Base-by-base conservation (phyloP, 75 land plant genomes). In the Picea sitchensis region DNA sequence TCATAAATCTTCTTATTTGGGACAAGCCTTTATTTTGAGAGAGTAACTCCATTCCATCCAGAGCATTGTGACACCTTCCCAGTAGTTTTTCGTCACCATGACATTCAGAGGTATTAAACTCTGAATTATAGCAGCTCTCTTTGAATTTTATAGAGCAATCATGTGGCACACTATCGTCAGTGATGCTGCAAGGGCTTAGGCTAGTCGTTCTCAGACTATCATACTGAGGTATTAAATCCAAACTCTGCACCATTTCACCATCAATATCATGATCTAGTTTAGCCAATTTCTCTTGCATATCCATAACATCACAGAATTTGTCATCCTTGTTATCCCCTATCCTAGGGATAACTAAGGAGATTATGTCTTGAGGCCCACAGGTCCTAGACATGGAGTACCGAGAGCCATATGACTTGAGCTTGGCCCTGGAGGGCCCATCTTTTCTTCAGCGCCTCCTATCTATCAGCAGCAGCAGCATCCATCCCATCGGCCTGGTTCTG, bases 161-260 rank as follows among this genome's bases (percentile, higher is more conserved):
- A 36, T 69, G 73, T 69, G 6, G 73, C 20, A 18, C 18, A 69
- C 0, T 5, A 69, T 38, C 73, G 17, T 0, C 38, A n/a, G 15
- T 34, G 9, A 41, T 38, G 18, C 21, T 11, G 17, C 44, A 20
- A 38, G 38, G 17, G 72, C n/a, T 32, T 68, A 44, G 38, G 2
- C 47, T 47, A 69, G n/a, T 18, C 11, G 2, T 4, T 69, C 18
- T 38, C 8, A 7, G 18, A 20, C 38, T 17, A 18, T 14, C 73
- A 20, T 69, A 18, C n/a, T 36, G 73, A 69, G 73, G 21, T 69
- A 20, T 69, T n/a, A 69, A 18, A 47, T 69, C 51, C 73, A 69
- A 36, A 38, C 18, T 34, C 47, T 38, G 17, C 32, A 31, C 34
- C 36, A 65, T 65, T 8, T 65, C 32, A 17, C 68, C 68, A 8